phyloP scores from a whole-genome alignment of 257 asterid species.

The Cruciata laevipes region DNA sequence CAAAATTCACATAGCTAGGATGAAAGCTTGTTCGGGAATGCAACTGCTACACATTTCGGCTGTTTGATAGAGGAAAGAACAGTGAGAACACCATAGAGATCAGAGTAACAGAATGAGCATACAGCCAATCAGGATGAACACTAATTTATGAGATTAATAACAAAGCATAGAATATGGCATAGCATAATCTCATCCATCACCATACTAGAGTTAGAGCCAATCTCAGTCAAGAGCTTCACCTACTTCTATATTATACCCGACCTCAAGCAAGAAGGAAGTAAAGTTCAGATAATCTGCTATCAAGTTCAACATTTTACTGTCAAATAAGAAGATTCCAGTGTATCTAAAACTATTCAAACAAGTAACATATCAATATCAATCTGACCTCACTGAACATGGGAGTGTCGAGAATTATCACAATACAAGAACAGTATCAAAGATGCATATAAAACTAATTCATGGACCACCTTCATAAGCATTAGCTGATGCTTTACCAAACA shows the following conservation, averaged over 20 bases:
- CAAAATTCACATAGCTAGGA: constrained; percentile 4
- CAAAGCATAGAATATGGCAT: neutral
- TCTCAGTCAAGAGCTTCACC: neutral
- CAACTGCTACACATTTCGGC: constrained; percentile 23
- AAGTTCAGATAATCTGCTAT: neutral
- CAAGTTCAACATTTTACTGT: neutral
- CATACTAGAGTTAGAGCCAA: neutral
- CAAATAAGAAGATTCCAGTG: neutral
- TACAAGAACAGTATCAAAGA: neutral
- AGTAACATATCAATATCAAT: neutral
- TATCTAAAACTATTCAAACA: neutral
- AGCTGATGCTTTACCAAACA: neutral
- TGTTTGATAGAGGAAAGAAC: neutral
- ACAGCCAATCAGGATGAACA: neutral
- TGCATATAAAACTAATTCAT: neutral
- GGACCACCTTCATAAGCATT: neutral
- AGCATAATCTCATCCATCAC: neutral
- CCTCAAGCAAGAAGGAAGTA: neutral
- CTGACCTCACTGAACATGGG: neutral
- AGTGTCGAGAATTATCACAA: neutral
- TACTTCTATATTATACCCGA: neutral
- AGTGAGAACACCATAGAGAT: neutral
- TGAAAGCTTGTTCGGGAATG: constrained; percentile 23
- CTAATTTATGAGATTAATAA: neutral
- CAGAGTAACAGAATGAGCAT: neutral